These are phyloP conservation scores for Rhodotorula sphaerocarpa DNA, from an alignment of 768 basidiomycete species.

Conservation along the genomic window DNA sequence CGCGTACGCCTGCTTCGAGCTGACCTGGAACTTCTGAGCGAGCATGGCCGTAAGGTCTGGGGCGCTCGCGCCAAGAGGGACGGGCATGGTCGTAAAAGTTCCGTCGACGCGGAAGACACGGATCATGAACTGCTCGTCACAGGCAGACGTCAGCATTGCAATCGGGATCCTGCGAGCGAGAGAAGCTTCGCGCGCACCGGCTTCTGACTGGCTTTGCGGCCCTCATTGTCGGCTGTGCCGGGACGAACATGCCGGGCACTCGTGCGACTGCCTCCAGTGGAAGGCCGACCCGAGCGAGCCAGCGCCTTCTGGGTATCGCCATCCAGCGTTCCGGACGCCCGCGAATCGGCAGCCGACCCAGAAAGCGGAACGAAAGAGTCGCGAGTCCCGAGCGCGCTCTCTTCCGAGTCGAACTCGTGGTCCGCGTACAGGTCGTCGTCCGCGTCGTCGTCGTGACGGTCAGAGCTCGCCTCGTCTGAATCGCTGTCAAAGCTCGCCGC, in stretches of 20 bases:
- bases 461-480: slow-evolving; percentile 5
- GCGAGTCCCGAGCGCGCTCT: slow-evolving; percentile 16
- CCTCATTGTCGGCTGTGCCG: slow-evolving; percentile 26
- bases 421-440: slow-evolving; percentile 39
- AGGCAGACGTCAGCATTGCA: slow-evolving; percentile 11
- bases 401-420: slow-evolving; percentile 35
- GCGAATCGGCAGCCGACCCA: background rate
- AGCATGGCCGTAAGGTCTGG: slow-evolving; percentile 58
- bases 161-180: slow-evolving; percentile 1
- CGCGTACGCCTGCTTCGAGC: slow-evolving; percentile 16
- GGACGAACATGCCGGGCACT: background rate
- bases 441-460: slow-evolving; percentile 27
- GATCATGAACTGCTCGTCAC: slow-evolving; percentile 51
- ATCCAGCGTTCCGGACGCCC: background rate
- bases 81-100: slow-evolving; percentile 61
- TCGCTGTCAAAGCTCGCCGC: slow-evolving; percentile 34
- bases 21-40: slow-evolving; percentile 52
- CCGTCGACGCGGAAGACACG: slow-evolving; percentile 70
- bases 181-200: slow-evolving; percentile 8
- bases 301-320: background rate
- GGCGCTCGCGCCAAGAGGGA: slow-evolving; percentile 60
- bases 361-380: background rate
- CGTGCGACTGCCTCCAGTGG: slow-evolving; percentile 6
- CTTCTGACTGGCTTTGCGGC: slow-evolving; percentile 17
- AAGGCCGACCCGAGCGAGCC: background rate